A percentile compares a stretch with the other conserved stretches of the same genome.
Conservation (phyloP, 2,329 filamentous ascomycete species). For the Aspergillus cejpii region DNA sequence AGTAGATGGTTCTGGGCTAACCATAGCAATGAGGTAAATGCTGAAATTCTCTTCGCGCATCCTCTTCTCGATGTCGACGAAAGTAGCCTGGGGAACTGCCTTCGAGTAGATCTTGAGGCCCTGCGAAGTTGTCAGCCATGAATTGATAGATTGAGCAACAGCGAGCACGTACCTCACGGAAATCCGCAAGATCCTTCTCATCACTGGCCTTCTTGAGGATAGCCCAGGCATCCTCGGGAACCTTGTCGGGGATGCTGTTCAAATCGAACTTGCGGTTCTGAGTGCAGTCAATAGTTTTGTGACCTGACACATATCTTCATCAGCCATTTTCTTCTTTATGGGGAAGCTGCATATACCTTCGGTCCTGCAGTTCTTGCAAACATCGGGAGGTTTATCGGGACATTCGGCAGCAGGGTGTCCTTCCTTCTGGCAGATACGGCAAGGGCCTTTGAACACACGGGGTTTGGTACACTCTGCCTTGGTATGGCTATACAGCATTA, state of each 20-base stretch:
- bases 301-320: conserved; percentile 30
- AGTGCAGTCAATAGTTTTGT: conserved; percentile 41
- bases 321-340: neutral
- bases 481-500: conserved; percentile 29
- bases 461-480: conserved; percentile 44
- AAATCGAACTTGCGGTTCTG: conserved; percentile 42
- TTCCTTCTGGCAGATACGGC: conserved; percentile 42
- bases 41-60: conserved; percentile 45
- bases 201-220: conserved; percentile 45
- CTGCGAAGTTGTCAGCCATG: conserved; percentile 21
- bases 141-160: neutral
- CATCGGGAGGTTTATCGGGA: conserved; percentile 38
- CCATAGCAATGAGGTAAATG: conserved; percentile 49
- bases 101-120: conserved; percentile 48
- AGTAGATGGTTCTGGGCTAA: conserved; percentile 19
- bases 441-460: conserved; percentile 43
- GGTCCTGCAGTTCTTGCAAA: conserved; percentile 44
- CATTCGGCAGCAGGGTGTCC: conserved; percentile 43
- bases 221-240: conserved; percentile 47
- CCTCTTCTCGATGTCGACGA: conserved; percentile 45
- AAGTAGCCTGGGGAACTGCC: conserved; percentile 42
- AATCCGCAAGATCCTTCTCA: conserved; percentile 46
- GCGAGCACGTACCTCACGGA: conserved; percentile 38
- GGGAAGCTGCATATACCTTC: conserved; percentile 34
- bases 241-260: conserved; percentile 42